phyloP scores from a whole-genome alignment of 2,329 filamentous ascomycete species.

The Xylariaceae sp. region DNA sequence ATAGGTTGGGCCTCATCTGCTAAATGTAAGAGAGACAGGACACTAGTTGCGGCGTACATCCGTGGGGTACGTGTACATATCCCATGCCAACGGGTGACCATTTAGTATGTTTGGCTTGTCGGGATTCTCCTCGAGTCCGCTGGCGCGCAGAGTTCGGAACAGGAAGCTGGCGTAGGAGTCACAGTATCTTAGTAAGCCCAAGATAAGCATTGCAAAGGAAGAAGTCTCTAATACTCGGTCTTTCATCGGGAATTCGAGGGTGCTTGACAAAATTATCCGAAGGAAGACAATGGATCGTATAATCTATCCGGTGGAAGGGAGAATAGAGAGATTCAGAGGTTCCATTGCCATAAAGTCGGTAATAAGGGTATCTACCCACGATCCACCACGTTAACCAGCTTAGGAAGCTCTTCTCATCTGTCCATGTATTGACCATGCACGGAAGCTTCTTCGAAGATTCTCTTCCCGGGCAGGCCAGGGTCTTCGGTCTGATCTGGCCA shows the following conservation, averaged over 20 bases:
- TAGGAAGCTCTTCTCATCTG: constrained; percentile 15
- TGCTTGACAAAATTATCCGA: too few relatives aligned
- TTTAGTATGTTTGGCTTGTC: constrained; percentile 10
- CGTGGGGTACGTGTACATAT: too few relatives aligned
- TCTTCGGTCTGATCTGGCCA: not conserved
- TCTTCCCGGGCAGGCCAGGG: constrained; percentile 14
- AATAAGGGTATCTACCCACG: too few relatives aligned
- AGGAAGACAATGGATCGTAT: constrained; percentile 2
- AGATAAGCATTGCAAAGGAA: not conserved
- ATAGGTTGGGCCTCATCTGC: too few relatives aligned
- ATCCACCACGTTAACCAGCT: constrained; percentile 8
- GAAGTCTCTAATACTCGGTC: not conserved
- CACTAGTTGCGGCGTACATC: too few relatives aligned
- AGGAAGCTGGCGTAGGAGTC: constrained; percentile 14
- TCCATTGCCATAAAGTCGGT: too few relatives aligned
- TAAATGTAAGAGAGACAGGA: too few relatives aligned
- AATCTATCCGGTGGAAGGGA: constrained; percentile 11
- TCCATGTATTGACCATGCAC: too few relatives aligned
- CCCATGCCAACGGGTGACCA: not conserved
- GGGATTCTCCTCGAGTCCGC: not conserved
- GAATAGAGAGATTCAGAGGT: not conserved
- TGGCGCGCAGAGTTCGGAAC: constrained; percentile 6
- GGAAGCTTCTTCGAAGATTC: constrained; percentile 24
- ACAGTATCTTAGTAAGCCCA: constrained; percentile 20
- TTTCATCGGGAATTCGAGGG: constrained; percentile 2